Percentiles rank a stretch among this genome's conserved stretches.
These are phyloP conservation scores for Lenwebbia sp. DNA, from an alignment of 345 rosid genomes.

Conservation along the genomic window DNA sequence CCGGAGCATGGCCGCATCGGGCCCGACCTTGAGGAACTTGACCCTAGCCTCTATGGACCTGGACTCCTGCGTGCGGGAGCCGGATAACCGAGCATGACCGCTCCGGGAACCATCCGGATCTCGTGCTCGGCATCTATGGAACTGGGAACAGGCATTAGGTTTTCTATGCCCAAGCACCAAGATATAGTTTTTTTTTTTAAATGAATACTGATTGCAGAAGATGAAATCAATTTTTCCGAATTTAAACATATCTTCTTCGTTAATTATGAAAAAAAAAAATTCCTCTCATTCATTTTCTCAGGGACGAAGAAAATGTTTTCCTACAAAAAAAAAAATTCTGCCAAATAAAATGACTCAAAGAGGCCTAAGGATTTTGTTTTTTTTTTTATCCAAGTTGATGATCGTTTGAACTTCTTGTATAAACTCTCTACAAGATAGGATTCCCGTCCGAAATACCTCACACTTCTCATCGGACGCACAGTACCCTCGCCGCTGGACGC, in stretches of 20 bases:
- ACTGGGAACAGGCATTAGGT: fast-evolving
- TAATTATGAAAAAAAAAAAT: background rate
- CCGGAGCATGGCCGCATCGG: fast-evolving
- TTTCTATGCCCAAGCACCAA: fast-evolving
- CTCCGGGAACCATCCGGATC: background rate
- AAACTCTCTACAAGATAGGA: background rate
- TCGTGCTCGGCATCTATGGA: fast-evolving
- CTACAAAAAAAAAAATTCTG: no score
- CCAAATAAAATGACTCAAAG: background rate
- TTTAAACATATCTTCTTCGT: fast-evolving
- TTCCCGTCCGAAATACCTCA: background rate
- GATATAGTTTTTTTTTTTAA: no score
- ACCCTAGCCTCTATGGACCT: background rate
- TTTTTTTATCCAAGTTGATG: background rate
- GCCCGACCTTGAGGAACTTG: background rate
- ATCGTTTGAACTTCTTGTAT: background rate
- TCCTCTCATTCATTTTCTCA: no score
- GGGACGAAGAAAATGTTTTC: no score
- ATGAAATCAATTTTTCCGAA: background rate
- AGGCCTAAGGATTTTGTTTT: background rate
- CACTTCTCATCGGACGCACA: background rate
- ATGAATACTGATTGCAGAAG: background rate
- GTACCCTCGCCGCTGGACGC: background rate
- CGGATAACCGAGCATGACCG: fast-evolving
- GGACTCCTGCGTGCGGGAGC: fast-evolving